Evolutionary conservation across 345 rosid species (phyloP).

Genomic region (Citrus glauca): DNA sequence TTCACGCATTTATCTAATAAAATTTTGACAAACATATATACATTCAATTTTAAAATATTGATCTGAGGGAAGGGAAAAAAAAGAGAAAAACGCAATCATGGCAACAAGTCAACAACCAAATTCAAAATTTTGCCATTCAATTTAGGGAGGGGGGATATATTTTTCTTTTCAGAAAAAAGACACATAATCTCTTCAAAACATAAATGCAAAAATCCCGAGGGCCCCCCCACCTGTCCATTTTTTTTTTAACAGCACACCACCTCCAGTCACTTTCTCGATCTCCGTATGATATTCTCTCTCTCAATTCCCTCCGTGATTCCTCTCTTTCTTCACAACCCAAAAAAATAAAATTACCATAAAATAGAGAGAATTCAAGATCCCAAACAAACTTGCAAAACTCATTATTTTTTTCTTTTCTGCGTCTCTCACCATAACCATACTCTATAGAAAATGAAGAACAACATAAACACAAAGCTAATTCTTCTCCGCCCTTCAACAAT

Average conservation of each 20-base stretch:
- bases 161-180: not conserved
- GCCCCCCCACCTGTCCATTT: not conserved
- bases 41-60: too few species aligned
- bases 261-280: not conserved
- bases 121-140: not conserved
- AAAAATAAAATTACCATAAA: too few species aligned
- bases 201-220: not conserved
- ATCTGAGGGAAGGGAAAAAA: too few species aligned
- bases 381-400: not conserved
- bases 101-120: not conserved
- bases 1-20: too few species aligned
- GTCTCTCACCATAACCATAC: not conserved
- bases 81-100: too few species aligned
- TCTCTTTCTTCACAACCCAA: slow-evolving; percentile 1
- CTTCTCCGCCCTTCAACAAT: slow-evolving; percentile 65
- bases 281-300: not conserved
- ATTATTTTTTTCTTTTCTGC: accelerated
- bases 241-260: not conserved
- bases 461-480: slow-evolving; percentile 61
- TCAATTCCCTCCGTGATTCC: slow-evolving; percentile 29
- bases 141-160: too few species aligned
- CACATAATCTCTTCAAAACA: not conserved
- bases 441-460: slow-evolving; percentile 44
- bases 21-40: too few species aligned
- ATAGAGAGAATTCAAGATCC: not conserved